Conservation (phyloP, 257 asterid genomes). For the Coffea eugenioides region DNA sequence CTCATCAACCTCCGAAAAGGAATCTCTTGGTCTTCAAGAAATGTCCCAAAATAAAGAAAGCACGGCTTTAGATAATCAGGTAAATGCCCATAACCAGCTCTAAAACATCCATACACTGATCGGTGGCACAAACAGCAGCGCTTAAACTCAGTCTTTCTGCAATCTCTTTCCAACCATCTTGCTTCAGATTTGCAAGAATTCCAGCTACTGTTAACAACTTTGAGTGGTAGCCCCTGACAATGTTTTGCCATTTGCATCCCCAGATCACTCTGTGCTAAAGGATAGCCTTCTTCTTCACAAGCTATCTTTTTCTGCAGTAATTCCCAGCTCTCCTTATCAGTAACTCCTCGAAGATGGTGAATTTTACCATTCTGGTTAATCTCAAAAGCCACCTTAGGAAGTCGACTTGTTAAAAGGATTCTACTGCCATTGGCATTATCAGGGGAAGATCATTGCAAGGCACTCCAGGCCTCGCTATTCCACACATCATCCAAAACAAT, state of each 20-base stretch:
- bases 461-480: conserved; percentile 8
- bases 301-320: not conserved
- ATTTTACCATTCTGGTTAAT: not conserved
- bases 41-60: conserved; percentile 9
- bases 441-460: not conserved
- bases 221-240: not conserved
- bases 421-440: conserved; percentile 13
- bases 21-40: not conserved
- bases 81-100: conserved; percentile 10
- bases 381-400: not conserved
- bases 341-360: not conserved
- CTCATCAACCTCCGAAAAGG: not conserved
- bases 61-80: conserved; percentile 9
- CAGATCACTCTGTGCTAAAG: not conserved
- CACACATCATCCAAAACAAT: conserved; percentile 20
- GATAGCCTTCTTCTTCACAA: not conserved
- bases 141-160: not conserved
- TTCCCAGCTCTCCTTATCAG: not conserved
- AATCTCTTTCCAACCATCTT: not conserved
- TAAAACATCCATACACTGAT: not conserved
- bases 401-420: conserved; percentile 8
- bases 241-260: not conserved
- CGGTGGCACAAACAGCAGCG: not conserved
- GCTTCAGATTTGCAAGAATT: not conserved
- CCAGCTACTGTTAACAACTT: not conserved